Evolutionary conservation across 2,329 filamentous ascomycete genomes (phyloP).

Genomic region (Pseudogymnoascus destructans): DNA sequence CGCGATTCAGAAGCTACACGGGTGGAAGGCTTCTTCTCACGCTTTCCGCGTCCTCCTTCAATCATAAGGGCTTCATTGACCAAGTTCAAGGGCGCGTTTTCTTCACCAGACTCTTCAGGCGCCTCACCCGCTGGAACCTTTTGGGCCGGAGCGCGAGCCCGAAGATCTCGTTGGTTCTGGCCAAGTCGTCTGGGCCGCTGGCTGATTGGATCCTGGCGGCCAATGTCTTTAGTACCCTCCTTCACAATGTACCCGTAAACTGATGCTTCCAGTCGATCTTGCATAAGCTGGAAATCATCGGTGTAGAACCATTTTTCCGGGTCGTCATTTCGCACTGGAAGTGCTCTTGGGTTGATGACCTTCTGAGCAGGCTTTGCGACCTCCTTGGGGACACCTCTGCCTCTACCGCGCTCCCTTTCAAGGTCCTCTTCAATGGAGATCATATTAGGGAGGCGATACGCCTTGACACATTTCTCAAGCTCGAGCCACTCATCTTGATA

Average conservation of each 20-base stretch:
- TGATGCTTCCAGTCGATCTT: conserved; percentile 46
- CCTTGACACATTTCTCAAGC: conserved; percentile 33
- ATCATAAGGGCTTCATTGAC: conserved; percentile 3
- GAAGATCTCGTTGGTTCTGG: conserved; percentile 7
- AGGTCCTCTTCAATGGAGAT: conserved; percentile 8
- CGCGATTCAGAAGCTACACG: conserved; percentile 8
- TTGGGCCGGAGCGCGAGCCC: conserved; percentile 5
- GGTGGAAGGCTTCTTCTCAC: conserved; percentile 2
- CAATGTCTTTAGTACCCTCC: conserved; percentile 42
- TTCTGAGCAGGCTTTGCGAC: conserved; percentile 5
- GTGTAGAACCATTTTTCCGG: conserved; percentile 8
- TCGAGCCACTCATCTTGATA: conserved; percentile 44
- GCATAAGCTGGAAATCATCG: conserved; percentile 17
- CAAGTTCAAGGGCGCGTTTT: background rate
- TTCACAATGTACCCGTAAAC: conserved; percentile 51
- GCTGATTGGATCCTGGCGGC: conserved; percentile 43
- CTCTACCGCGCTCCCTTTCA: background rate
- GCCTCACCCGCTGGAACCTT: conserved; percentile 14
- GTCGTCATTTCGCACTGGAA: conserved; percentile 1
- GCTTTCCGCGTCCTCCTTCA: conserved; percentile 14
- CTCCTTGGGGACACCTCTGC: background rate
- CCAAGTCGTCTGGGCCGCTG: conserved; percentile 28
- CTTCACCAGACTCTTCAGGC: conserved; percentile 13
- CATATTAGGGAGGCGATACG: background rate
- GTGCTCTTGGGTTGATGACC: conserved; percentile 1